Percentiles rank a stretch among this genome's conserved stretches.
Evolutionary conservation across 2,329 filamentous ascomycete genomes (phyloP).

Genomic region (Mycosphaerella sp.): DNA sequence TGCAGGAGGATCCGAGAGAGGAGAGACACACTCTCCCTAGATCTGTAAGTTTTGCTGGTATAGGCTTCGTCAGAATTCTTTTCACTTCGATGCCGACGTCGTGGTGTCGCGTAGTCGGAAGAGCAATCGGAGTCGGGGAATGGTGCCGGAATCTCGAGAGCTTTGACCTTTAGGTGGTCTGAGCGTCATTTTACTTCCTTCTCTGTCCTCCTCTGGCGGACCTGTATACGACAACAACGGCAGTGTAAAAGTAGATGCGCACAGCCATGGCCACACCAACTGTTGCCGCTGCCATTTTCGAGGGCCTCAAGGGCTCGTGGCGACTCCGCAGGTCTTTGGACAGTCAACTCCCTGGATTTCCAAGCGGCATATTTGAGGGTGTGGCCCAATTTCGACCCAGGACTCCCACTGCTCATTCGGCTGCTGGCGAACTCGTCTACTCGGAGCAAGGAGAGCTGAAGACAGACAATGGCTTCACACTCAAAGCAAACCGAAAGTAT

Average conservation of each 20-base stretch:
- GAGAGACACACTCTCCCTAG: background rate
- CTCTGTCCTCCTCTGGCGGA: background rate
- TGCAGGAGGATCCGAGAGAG: background rate
- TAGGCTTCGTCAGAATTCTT: background rate
- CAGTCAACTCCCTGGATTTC: constrained; percentile 32
- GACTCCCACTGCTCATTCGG: constrained; percentile 26
- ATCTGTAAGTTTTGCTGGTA: background rate
- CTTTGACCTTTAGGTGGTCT: background rate
- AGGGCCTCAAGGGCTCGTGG: constrained; percentile 33
- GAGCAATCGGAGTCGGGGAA: constrained; percentile 3
- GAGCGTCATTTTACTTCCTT: background rate
- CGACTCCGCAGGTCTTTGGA: constrained; percentile 30
- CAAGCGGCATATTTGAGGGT: constrained; percentile 34
- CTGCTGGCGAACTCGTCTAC: constrained; percentile 33
- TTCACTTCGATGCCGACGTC: background rate
- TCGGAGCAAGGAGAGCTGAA: constrained; percentile 34
- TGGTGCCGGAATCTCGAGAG: background rate
- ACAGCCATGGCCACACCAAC: constrained; percentile 1
- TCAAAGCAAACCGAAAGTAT: constrained; percentile 62
- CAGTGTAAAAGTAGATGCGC: background rate
- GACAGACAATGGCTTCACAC: constrained; percentile 38
- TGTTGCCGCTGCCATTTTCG: constrained; percentile 28
- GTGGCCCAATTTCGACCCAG: constrained; percentile 33
- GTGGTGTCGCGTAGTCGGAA: constrained; percentile 1
- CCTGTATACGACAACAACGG: background rate